Base-by-base conservation (phyloP, 768 basidiomycete species). In the Russula emetica region DNA sequence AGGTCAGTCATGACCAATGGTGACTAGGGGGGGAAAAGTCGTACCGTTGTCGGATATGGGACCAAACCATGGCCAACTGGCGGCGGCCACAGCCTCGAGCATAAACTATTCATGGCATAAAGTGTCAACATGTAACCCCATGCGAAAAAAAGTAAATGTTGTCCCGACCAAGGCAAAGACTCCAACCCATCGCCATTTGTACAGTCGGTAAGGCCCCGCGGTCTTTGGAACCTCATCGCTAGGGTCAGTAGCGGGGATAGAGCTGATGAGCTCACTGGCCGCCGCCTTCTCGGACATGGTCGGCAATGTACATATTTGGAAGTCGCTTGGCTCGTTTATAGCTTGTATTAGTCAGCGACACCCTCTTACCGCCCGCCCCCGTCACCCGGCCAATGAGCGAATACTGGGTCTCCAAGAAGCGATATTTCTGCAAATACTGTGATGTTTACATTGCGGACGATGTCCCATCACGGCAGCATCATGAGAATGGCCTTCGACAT, bases 381-480 rank as follows among this genome's bases (percentile, higher is more conserved):
- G 38, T 6, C 30, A 32, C 11, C 34, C 34, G 34, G 38, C 30
- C 34, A 11, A 94, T 94, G 92, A 87, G 85, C 69, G 92, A 94
- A 74, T 94, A 88, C 74, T 95, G 93, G 92, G 88, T 94, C 66
- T 92, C 92, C 28, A 86, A 90, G 74, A 94, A 94, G 76, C 88
- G 86, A 70, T 96, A 95, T 76, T 90, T 84, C 73, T 97, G 94
- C 86, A 94, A 94, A 73, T 98, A 98, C 79, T 98, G 97, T 78
- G 90, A 94, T 56, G 94, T 93, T 67, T 98, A 88, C 78, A 98
- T 99, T 66, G 84, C 94, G 58, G 97, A 99, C 77, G 96, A 99
- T 80, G 92, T 80, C 11, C 90, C 97, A 64, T 98, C 96, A 1
- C 82, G 91, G 57, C 80, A 84, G 67, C 92, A 92, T 59, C 97